Evolutionary conservation across 345 rosid species (phyloP).

Genomic region (Cardiospermum halicacabum): DNA sequence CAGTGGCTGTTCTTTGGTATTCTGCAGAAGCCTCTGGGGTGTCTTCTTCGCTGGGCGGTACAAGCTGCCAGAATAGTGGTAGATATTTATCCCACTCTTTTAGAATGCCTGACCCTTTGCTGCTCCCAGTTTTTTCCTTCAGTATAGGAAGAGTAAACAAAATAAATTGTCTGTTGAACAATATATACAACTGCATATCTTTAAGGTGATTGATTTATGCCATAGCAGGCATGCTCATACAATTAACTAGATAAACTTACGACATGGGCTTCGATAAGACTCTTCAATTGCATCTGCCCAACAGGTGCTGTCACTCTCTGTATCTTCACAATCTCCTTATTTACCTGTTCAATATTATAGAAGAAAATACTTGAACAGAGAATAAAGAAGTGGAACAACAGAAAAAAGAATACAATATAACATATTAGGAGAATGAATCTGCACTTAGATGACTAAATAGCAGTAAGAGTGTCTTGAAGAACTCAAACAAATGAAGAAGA

Average conservation of each 20-base stretch:
- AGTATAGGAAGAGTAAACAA: background rate
- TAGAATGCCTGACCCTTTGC: slow-evolving; percentile 68
- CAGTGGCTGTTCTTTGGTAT: slow-evolving; percentile 60
- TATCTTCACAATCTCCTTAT: slow-evolving; percentile 87
- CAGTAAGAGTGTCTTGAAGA: background rate
- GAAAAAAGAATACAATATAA: background rate
- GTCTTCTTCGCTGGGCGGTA: slow-evolving; percentile 99
- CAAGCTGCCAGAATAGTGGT: slow-evolving; percentile 89
- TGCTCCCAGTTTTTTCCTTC: slow-evolving; percentile 93
- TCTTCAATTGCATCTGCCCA: slow-evolving; percentile 91
- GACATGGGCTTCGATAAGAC: slow-evolving; percentile 83
- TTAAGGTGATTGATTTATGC: background rate
- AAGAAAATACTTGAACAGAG: background rate
- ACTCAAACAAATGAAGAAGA: background rate
- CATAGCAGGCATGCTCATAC: background rate
- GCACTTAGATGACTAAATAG: background rate
- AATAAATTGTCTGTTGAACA: background rate
- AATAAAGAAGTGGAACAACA: background rate
- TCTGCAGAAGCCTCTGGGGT: slow-evolving; percentile 90
- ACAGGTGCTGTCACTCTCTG: slow-evolving; percentile 96
- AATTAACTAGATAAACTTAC: slow-evolving; percentile 46
- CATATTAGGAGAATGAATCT: background rate
- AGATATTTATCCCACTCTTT: slow-evolving; percentile 79
- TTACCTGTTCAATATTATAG: slow-evolving; percentile 42
- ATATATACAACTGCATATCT: background rate